These are phyloP conservation scores for Talaromyces stipitatus DNA, from an alignment of 495 filamentous ascomycete species.

Conservation along the genomic window DNA sequence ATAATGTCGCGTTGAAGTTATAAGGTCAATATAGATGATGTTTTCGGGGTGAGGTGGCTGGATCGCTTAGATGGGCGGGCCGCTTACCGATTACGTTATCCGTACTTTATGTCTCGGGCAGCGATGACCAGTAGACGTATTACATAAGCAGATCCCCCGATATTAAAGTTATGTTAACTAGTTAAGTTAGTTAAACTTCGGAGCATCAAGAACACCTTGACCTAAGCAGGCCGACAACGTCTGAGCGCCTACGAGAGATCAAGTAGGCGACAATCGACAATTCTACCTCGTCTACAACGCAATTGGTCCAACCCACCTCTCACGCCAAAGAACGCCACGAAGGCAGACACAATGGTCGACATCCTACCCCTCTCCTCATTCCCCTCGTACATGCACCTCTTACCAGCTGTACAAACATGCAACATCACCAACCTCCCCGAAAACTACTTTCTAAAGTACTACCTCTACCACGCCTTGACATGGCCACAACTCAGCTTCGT, in stretches of 20 bases:
- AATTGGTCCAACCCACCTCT: not conserved
- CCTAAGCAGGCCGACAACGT: not conserved
- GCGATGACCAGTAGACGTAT: too few relatives aligned
- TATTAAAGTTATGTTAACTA: too few relatives aligned
- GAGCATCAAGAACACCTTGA: not conserved
- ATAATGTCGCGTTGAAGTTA: too few relatives aligned
- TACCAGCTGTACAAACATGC: conserved; percentile 92
- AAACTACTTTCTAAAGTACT: conserved; percentile 99
- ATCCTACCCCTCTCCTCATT: conserved; percentile 41
- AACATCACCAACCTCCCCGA: conserved; percentile 99
- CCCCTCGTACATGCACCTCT: conserved; percentile 50
- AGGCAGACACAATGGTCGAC: conserved; percentile 38
- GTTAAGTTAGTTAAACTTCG: not conserved
- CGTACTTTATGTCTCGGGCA: too few relatives aligned
- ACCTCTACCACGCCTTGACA: conserved; percentile 96
- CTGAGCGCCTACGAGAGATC: too few relatives aligned
- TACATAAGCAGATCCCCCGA: too few relatives aligned
- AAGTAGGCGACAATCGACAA: not conserved
- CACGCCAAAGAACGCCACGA: too few relatives aligned
- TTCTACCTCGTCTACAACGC: too few relatives aligned
- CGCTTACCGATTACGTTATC: too few relatives aligned
- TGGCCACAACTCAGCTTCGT: conserved; percentile 98
- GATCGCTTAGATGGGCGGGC: too few relatives aligned
- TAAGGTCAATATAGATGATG: too few relatives aligned
- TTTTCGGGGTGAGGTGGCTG: too few relatives aligned